A percentile compares a stretch with the other conserved stretches of the same genome.
Evolutionary conservation across 2,329 filamentous ascomycete genomes (phyloP).

Genomic region (Sphaerulina vaccinii): DNA sequence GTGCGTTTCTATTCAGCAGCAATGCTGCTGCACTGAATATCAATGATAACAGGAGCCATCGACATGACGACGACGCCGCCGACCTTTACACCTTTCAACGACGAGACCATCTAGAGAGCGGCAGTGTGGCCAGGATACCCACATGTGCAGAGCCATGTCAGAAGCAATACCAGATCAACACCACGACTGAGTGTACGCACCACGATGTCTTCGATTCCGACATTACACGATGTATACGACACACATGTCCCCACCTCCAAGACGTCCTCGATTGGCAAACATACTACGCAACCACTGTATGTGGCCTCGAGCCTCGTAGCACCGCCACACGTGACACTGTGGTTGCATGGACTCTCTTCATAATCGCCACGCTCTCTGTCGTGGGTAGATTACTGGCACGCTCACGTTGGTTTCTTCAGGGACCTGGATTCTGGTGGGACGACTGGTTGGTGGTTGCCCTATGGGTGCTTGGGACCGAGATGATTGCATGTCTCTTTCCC

Average conservation of each 20-base stretch:
- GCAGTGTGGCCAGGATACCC: too few species aligned
- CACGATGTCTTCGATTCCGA: slow-evolving; percentile 14
- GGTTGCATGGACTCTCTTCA: slow-evolving; percentile 10
- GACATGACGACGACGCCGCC: too few species aligned
- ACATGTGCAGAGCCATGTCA: slow-evolving; percentile 3
- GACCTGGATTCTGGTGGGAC: slow-evolving; percentile 21
- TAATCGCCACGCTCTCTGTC: slow-evolving; percentile 5
- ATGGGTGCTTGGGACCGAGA: slow-evolving; percentile 6
- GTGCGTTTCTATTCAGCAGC: too few species aligned
- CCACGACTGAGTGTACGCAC: not conserved
- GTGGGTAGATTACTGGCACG: slow-evolving; percentile 12
- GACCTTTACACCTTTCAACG: too few species aligned
- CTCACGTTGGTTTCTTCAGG: slow-evolving; percentile 8
- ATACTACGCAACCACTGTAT: slow-evolving; percentile 13
- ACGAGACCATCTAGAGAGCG: too few species aligned
- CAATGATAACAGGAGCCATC: too few species aligned
- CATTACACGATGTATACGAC: slow-evolving; percentile 16
- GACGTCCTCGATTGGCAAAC: slow-evolving; percentile 20
- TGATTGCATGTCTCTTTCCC: slow-evolving; percentile 5
- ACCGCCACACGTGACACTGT: slow-evolving; percentile 1
- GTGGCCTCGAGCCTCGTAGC: slow-evolving; percentile 11
- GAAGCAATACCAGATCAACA: not conserved
- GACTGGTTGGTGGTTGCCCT: slow-evolving; percentile 13
- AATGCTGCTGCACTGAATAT: too few species aligned
- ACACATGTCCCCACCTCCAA: slow-evolving; percentile 6